Base-by-base conservation (phyloP, 495 filamentous ascomycete genomes). In the Penicillium pancosmium region DNA sequence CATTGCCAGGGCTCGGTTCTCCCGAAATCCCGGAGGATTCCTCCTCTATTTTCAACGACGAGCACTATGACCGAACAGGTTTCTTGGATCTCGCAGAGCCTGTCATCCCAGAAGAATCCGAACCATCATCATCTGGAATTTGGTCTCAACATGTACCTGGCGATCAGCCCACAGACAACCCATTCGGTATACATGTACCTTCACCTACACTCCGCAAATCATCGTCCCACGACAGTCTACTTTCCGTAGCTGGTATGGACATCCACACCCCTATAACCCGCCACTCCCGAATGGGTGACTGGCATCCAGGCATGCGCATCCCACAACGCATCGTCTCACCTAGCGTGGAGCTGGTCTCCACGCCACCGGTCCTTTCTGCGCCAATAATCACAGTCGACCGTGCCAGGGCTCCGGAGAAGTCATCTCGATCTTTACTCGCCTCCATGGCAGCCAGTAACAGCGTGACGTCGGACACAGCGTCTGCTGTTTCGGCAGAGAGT, bases 241-340 rank as follows among this genome's bases (percentile, higher is more conserved):
- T 84, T 40, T 82, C 82, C 0, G 75, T 80, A 13, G 73, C 73
- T 4, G 80, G 76, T 1, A 75, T 82, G 73, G 80, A 84, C 62
- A 80, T 82, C 41, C 80, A 79, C 55, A 79, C 75, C 13, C 65
- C 70, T 5, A 73, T 53, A 46, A 73, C 62, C 44, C 78, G 65
- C 49, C 71, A 65, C 54, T 68, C 64, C 23, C 74, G 73, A 23
- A 71, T 76, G 72, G 65, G 62, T 36, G 66, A 70, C 44, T 67
- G 75, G 60, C 63, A 69, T 49, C 55, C 68, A 4, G 61, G 65
- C 55, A 55, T 67, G 46, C 71, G 63, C 13, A 64, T 74, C 16
- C 75, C 72, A n/a, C 71, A 63, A 48, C 73, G 74, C 31, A 72
- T 78, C 31, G 60, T 78, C 18, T 71, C 73, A 10, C 66, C 75